Percentiles rank a stretch among this genome's conserved stretches.
Conservation (phyloP, 331 rosid species). For the Malus hybrid region DNA sequence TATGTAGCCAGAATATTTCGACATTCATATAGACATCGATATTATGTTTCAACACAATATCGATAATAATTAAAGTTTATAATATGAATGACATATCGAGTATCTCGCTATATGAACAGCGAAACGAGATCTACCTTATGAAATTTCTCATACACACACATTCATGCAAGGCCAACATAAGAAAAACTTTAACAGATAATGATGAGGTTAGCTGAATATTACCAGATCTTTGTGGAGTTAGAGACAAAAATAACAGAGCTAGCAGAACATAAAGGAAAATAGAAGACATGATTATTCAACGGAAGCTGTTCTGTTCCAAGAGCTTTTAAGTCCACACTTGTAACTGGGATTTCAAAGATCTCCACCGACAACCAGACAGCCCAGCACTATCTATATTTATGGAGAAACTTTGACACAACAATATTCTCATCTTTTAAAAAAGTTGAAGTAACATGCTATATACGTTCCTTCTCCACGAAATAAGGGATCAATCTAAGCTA, state of each 20-base stretch:
- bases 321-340: not conserved
- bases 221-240: constrained; percentile 22
- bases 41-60: too few relatives aligned
- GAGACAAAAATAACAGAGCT: constrained; percentile 14
- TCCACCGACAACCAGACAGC: not conserved
- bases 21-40: too few relatives aligned
- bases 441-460: constrained; percentile 17
- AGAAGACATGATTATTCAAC: constrained; percentile 16
- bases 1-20: too few relatives aligned
- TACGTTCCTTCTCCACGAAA: constrained; percentile 41
- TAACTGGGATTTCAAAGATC: constrained; percentile 4
- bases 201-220: not conserved
- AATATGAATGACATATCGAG: too few relatives aligned
- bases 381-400: not conserved
- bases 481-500: not conserved
- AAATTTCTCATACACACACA: too few relatives aligned
- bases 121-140: too few relatives aligned
- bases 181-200: too few relatives aligned
- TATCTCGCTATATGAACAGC: too few relatives aligned
- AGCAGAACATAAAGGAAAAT: constrained; percentile 7
- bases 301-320: not conserved
- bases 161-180: too few relatives aligned
- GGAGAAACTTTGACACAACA: not conserved
- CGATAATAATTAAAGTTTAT: too few relatives aligned
- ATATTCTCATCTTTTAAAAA: constrained; percentile 24